phyloP scores from a whole-genome alignment of 495 filamentous ascomycete species.

The Penicillium bialowiezense region DNA sequence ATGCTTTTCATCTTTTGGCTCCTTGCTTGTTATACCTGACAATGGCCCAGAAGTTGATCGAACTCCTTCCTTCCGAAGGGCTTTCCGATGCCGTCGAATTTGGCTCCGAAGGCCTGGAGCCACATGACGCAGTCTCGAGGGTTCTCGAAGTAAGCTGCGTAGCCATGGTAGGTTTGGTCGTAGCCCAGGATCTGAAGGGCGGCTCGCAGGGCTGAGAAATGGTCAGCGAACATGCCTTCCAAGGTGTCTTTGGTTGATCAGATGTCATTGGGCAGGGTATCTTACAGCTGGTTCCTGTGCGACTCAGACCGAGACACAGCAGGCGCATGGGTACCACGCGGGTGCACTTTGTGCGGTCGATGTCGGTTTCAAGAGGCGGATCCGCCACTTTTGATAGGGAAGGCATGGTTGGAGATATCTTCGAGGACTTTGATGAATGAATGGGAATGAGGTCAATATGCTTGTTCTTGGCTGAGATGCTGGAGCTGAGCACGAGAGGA shows the following conservation, averaged over 20 bases:
- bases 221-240: too few species aligned
- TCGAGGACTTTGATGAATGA: too few species aligned
- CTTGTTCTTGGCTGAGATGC: too few species aligned
- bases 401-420: too few species aligned
- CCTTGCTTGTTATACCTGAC: not conserved
- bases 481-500: too few species aligned
- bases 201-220: not conserved
- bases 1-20: not conserved
- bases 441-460: too few species aligned
- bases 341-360: not conserved
- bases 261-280: not conserved
- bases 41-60: conserved; percentile 7
- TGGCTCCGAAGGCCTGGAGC: conserved; percentile 5
- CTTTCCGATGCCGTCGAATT: conserved; percentile 5
- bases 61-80: conserved; percentile 10
- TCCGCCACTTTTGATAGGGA: too few species aligned
- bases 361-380: too few species aligned
- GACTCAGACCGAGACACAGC: not conserved
- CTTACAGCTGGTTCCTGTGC: not conserved
- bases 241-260: too few species aligned
- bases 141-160: not conserved
- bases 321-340: not conserved
- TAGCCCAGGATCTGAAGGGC: not conserved
- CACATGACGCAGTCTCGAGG: conserved; percentile 4
- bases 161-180: not conserved